phyloP scores from a whole-genome alignment of 176 grass and related monocot species.

The Ampelocalamus luodianensis region DNA sequence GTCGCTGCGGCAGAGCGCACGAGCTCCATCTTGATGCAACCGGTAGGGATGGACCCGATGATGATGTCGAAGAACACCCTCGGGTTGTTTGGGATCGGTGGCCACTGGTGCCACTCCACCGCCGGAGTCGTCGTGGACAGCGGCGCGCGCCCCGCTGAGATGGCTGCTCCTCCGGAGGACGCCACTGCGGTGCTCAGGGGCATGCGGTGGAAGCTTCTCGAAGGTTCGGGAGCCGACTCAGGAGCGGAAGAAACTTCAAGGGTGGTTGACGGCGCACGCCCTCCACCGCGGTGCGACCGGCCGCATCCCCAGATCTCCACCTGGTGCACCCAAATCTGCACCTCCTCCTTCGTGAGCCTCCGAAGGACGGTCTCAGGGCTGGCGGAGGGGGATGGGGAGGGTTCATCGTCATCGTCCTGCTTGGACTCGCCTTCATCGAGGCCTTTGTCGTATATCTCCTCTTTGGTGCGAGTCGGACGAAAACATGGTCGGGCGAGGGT shows the following conservation, averaged over 20 bases:
- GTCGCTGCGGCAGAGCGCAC: conserved; percentile 60
- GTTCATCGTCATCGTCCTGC: neutral
- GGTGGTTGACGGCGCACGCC: conserved; percentile 53
- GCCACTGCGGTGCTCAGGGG: too few species aligned
- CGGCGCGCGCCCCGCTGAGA: conserved; percentile 17
- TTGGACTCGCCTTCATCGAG: neutral
- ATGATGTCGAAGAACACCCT: conserved; percentile 97
- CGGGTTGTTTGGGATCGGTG: conserved; percentile 84
- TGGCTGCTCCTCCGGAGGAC: too few species aligned
- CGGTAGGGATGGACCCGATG: conserved; percentile 89
- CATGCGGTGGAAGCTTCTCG: too few species aligned
- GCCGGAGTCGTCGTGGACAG: conserved; percentile 39
- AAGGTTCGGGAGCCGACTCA: too few species aligned
- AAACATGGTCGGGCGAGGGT: too few species aligned
- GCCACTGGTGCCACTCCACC: conserved; percentile 91
- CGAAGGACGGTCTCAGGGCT: conserved; percentile 55
- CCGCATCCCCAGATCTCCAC: conserved; percentile 66
- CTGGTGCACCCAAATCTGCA: conserved; percentile 71
- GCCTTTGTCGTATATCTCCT: conserved; percentile 29
- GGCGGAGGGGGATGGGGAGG: neutral
- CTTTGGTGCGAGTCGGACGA: neutral
- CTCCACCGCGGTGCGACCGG: conserved; percentile 66
- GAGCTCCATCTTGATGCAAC: conserved; percentile 96
- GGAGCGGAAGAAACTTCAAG: too few species aligned
- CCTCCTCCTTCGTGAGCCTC: conserved; percentile 63